Conservation (phyloP, 2,329 filamentous ascomycete genomes). For the Colletotrichum musicola region DNA sequence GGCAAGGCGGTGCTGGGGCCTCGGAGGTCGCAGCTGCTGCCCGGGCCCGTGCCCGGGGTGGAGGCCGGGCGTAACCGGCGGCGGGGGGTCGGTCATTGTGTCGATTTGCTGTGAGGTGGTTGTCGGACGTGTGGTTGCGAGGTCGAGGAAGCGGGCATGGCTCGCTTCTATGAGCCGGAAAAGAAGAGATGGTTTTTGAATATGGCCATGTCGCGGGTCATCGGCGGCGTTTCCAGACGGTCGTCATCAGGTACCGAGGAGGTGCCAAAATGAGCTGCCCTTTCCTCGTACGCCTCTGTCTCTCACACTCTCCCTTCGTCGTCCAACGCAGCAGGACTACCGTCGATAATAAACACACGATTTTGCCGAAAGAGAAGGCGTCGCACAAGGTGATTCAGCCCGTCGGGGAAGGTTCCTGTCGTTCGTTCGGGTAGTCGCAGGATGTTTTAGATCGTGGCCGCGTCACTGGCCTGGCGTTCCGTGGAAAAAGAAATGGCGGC, state of each 20-base stretch:
- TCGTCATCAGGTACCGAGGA: slow-evolving; percentile 23
- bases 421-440: slow-evolving; percentile 25
- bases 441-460: slow-evolving; percentile 16
- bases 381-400: slow-evolving; percentile 5
- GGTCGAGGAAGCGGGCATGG: slow-evolving; percentile 30
- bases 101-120: slow-evolving; percentile 33
- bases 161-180: slow-evolving; percentile 37
- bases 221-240: slow-evolving; percentile 29
- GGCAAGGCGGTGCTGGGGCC: slow-evolving; percentile 54
- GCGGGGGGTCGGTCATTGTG: slow-evolving; percentile 53
- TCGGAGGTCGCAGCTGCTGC: slow-evolving; percentile 50
- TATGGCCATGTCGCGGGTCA: slow-evolving; percentile 37
- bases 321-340: slow-evolving; percentile 5
- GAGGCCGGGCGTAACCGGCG: slow-evolving; percentile 47
- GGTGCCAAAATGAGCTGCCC: slow-evolving; percentile 7
- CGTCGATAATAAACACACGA: background rate
- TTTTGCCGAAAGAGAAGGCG: background rate
- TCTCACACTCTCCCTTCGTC: slow-evolving; percentile 8
- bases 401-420: slow-evolving; percentile 1
- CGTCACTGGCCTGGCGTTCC: slow-evolving; percentile 9
- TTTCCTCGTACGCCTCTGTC: slow-evolving; percentile 8
- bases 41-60: slow-evolving; percentile 34
- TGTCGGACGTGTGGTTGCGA: slow-evolving; percentile 33
- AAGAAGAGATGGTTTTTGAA: slow-evolving; percentile 23
- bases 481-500: slow-evolving; percentile 15